Conservation (phyloP, 2,329 filamentous ascomycete genomes). For the Drechmeria coniospora region DNA sequence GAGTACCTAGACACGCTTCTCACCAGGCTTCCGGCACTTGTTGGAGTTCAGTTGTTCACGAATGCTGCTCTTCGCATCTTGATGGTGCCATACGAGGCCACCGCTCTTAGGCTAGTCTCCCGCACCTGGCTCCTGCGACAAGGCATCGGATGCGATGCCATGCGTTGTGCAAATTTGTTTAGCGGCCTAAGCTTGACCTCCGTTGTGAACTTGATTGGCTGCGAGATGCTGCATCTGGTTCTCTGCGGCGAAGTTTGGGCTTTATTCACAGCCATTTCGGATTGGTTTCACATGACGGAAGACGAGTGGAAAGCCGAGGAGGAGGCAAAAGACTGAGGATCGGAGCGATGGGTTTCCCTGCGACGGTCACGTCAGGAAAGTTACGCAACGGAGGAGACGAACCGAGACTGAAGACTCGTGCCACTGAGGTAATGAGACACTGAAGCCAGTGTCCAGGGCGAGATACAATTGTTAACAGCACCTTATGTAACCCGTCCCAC, state of each 20-base stretch:
- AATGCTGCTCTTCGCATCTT: slow-evolving; percentile 25
- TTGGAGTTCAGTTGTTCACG: slow-evolving; percentile 31
- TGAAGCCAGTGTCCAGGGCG: too few species aligned
- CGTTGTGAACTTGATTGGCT: slow-evolving; percentile 27
- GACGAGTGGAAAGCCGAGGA: slow-evolving; percentile 26
- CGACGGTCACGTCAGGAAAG: too few species aligned
- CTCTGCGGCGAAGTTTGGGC: slow-evolving; percentile 31
- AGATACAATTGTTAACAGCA: too few species aligned
- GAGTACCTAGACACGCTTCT: slow-evolving; percentile 33
- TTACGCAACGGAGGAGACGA: too few species aligned
- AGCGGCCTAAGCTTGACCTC: slow-evolving; percentile 23
- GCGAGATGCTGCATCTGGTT: slow-evolving; percentile 29
- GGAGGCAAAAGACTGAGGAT: slow-evolving; percentile 1
- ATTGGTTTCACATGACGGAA: slow-evolving; percentile 25
- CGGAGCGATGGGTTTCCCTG: too few species aligned
- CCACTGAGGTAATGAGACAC: too few species aligned
- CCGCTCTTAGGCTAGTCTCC: slow-evolving; percentile 28
- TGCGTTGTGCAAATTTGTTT: slow-evolving; percentile 22
- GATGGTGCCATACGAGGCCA: slow-evolving; percentile 30
- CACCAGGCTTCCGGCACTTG: slow-evolving; percentile 32
- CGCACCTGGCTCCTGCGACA: slow-evolving; percentile 22
- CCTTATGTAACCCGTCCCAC: too few species aligned
- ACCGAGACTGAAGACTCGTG: too few species aligned
- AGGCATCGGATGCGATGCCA: slow-evolving; percentile 21
- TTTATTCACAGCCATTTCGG: slow-evolving; percentile 20